Conservation (phyloP, 2,329 filamentous ascomycete genomes). For the Teratosphaeria pseudoeucalypti region DNA sequence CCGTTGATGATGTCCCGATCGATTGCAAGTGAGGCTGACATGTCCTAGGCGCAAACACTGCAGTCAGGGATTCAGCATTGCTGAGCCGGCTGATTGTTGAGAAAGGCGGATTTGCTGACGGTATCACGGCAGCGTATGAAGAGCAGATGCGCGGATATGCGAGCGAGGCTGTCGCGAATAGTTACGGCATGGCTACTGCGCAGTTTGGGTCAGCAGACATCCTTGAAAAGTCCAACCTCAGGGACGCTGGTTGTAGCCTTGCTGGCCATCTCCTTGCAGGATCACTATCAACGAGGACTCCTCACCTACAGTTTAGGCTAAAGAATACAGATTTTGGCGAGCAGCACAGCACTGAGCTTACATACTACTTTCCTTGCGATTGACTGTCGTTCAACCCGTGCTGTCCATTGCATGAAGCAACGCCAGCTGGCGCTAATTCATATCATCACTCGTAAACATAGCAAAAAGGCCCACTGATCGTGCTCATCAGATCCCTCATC, state of each 20-base stretch:
- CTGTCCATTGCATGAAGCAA: neutral
- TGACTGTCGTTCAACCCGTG: neutral
- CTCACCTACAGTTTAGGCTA: neutral
- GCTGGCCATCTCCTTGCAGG: neutral
- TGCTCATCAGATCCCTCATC: slow-evolving; percentile 23
- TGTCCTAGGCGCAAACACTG: slow-evolving; percentile 49
- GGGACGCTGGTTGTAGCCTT: neutral
- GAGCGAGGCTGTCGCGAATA: slow-evolving; percentile 45
- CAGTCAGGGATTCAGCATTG: slow-evolving; percentile 45
- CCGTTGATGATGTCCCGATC: neutral
- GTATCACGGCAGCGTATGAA: slow-evolving; percentile 30
- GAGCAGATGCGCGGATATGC: slow-evolving; percentile 40
- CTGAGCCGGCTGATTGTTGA: slow-evolving; percentile 43
- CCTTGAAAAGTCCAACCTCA: neutral
- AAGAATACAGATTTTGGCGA: neutral
- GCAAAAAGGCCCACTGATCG: slow-evolving; percentile 21
- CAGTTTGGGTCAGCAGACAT: slow-evolving; percentile 25
- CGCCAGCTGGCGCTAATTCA: neutral
- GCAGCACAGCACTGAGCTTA: neutral
- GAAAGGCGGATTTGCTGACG: slow-evolving; percentile 38
- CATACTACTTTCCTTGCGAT: neutral
- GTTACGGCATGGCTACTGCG: slow-evolving; percentile 39
- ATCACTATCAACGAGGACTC: neutral
- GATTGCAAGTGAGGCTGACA: slow-evolving; percentile 26
- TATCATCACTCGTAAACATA: slow-evolving; percentile 16